These are phyloP conservation scores for Calocera cornea DNA, from an alignment of 768 basidiomycete species.

Conservation along the genomic window DNA sequence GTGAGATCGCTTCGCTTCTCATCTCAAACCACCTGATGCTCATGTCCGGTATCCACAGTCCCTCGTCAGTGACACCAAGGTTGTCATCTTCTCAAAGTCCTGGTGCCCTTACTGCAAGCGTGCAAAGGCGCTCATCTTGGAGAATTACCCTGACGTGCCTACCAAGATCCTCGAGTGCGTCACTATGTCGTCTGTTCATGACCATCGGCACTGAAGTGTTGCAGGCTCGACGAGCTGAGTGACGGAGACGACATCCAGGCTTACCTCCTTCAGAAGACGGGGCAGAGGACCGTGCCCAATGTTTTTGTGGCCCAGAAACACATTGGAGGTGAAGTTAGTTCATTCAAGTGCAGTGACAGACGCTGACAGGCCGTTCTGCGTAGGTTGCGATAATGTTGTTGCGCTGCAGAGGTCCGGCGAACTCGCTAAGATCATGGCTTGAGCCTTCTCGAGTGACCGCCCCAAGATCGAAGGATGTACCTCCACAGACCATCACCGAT, in stretches of 20 bases:
- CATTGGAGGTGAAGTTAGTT: background rate
- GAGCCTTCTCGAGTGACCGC: background rate
- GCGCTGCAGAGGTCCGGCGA: constrained; percentile 11
- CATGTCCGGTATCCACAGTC: constrained; percentile 21
- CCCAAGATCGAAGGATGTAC: background rate
- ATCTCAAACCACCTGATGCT: background rate
- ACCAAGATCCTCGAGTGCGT: constrained; percentile 39
- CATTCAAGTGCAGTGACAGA: background rate
- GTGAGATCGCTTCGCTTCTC: background rate
- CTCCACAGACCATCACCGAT: too few relatives aligned
- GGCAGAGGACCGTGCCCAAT: constrained; percentile 61
- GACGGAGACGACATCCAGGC: constrained; percentile 52
- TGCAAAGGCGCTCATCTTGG: constrained; percentile 39
- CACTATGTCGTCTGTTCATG: background rate
- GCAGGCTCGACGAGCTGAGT: constrained; percentile 20
- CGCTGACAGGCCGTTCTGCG: constrained; percentile 9
- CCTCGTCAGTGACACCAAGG: constrained; percentile 37
- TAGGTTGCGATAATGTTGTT: constrained; percentile 17
- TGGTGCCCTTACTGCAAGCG: constrained; percentile 40
- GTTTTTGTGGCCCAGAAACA: constrained; percentile 50
- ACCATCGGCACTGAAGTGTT: background rate
- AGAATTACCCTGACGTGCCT: too few relatives aligned
- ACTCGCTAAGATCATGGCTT: constrained; percentile 11
- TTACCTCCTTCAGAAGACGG: constrained; percentile 50
- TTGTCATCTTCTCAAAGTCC: constrained; percentile 49